Evolutionary conservation across 306 rosid genomes (phyloP).

Genomic region (Ziziphus jujuba): DNA sequence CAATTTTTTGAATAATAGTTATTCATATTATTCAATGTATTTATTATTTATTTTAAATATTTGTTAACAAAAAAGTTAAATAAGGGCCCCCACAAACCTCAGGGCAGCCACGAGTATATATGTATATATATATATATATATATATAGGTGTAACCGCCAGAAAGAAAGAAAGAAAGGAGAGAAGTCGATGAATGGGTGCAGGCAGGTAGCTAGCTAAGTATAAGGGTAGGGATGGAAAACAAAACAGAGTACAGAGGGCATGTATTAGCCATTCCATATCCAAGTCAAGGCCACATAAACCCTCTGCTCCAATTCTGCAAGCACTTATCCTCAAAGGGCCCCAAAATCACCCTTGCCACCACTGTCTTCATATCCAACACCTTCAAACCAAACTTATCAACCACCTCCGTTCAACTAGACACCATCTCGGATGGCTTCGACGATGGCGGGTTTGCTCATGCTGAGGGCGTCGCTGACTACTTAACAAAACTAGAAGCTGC

Average conservation of each 20-base stretch:
- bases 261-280: conserved; percentile 49
- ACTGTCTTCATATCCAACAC: conserved; percentile 52
- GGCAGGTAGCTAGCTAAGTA: no score
- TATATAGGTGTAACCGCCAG: no score
- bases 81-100: no score
- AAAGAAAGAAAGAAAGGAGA: no score
- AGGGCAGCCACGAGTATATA: no score
- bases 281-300: conserved; percentile 66
- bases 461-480: conserved; percentile 33
- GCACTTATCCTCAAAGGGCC: conserved; percentile 36
- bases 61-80: no score
- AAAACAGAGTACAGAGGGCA: conserved; percentile 9
- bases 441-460: conserved; percentile 48
- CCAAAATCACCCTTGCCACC: conserved; percentile 43
- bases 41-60: no score
- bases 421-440: conserved; percentile 70
- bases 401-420: conserved; percentile 37
- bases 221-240: conserved; percentile 14
- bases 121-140: no score
- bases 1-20: no score
- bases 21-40: no score
- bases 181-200: no score
- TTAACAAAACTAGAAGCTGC: conserved; percentile 31
- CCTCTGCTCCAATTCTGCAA: conserved; percentile 57
- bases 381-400: conserved; percentile 28